Conservation (phyloP, 2,329 filamentous ascomycete species). For the Microsporum ferrugineum region DNA sequence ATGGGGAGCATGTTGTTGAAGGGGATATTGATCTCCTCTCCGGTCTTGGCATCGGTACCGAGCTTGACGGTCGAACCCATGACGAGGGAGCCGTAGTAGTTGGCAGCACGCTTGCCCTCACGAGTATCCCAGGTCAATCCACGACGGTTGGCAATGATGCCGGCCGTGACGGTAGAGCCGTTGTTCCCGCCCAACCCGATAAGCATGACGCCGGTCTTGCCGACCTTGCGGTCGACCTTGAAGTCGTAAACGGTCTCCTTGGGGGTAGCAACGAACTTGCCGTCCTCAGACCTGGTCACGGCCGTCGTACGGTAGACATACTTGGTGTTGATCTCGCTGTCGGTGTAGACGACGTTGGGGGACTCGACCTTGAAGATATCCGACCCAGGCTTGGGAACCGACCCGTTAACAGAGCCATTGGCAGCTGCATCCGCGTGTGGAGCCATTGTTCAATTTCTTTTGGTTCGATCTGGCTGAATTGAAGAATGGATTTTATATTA, state of each 20-base stretch:
- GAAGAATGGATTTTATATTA: constrained; percentile 5
- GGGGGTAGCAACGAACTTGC: constrained; percentile 71
- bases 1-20: constrained; percentile 91
- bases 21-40: constrained; percentile 86
- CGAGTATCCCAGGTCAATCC: constrained; percentile 85
- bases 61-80: constrained; percentile 98
- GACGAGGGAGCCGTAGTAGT: constrained; percentile 96
- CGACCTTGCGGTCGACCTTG: constrained; percentile 88
- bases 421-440: constrained; percentile 63
- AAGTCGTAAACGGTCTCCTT: constrained; percentile 90
- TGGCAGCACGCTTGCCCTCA: constrained; percentile 71
- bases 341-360: constrained; percentile 84
- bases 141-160: constrained; percentile 89
- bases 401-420: constrained; percentile 46
- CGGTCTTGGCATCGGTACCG: constrained; percentile 71
- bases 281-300: constrained; percentile 58
- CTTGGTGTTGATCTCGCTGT: constrained; percentile 77
- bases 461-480: constrained; percentile 23
- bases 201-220: constrained; percentile 92
- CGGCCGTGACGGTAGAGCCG: constrained; percentile 89
- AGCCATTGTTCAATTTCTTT: constrained; percentile 55
- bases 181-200: constrained; percentile 98
- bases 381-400: constrained; percentile 30
- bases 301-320: constrained; percentile 94
- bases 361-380: constrained; percentile 76